Base-by-base conservation (phyloP, 2,329 filamentous ascomycete genomes). In the Pseudophaeomoniella oleicola region DNA sequence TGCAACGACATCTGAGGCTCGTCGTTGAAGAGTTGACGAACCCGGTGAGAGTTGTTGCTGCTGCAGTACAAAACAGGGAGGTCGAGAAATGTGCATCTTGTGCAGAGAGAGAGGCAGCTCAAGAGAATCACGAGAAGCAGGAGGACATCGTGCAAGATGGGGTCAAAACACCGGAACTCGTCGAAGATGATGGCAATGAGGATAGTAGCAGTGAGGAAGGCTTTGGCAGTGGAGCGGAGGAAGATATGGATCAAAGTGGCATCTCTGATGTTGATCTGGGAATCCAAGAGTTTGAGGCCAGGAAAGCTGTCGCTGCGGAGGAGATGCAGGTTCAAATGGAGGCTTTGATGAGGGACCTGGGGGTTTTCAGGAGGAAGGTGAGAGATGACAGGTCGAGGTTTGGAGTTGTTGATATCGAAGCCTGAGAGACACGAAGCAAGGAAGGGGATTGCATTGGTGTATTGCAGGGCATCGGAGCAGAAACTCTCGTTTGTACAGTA, bases 61-160 rank as follows among this genome's bases (percentile, higher is more conserved):
- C 22, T n/a, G n/a, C n/a, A n/a, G n/a, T n/a, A 46, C 84, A 81
- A 44, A 63, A 98, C 37, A 81, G 83, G 56, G 87, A 82, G 2
- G 76, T 96, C 63, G 94, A 94, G 44, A 88, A 94, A 52, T 82
- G 88, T 0, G 61, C 96, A 49, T 72, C 86, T 43, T 68, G 90
- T 41, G 90, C 98, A 58, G 66, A 98, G 35, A 84, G 83, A 49
- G 72, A 98, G 36, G 87, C 86, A 1, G 68, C 96, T 14, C 73
- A 77, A 37, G 87, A 84, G 52, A 60, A 94, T 47, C 88, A 84
- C 64, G 94, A 96, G 52, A 90, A 90, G 0, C 94, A 96, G 44
- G 78, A 85, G 1, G 59, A 34, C n/a, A 9, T n/a, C 6, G 13
- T 12, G 17, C 19, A 48, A 42, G 18, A 45, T 30, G 36, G 41